phyloP scores from a whole-genome alignment of 495 filamentous ascomycete species.

The Penicillium odoratum region DNA sequence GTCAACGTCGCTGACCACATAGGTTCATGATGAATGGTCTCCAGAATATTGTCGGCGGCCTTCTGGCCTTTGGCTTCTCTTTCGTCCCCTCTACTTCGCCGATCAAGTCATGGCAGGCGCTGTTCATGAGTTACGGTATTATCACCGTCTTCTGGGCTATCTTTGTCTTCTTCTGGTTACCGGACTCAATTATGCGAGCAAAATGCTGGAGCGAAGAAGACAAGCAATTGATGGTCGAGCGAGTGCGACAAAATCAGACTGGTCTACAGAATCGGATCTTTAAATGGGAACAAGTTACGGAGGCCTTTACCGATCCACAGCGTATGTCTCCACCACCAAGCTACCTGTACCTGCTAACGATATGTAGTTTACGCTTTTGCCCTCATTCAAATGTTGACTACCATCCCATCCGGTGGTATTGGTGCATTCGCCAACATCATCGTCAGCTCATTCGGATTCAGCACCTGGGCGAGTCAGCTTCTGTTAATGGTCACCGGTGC shows the following conservation, averaged over 20 bases:
- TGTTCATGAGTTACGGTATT: constrained; percentile 57
- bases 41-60: constrained; percentile 53
- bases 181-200: constrained; percentile 48
- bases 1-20: constrained; percentile 1
- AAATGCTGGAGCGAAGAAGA: constrained; percentile 45
- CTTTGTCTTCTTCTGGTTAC: constrained; percentile 43
- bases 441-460: constrained; percentile 43
- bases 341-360: constrained; percentile 25
- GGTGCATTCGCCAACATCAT: constrained; percentile 67
- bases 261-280: constrained; percentile 53
- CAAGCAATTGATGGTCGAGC: constrained; percentile 46
- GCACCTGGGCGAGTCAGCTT: constrained; percentile 39
- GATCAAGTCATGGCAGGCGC: constrained; percentile 54
- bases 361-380: constrained; percentile 30
- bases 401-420: constrained; percentile 62
- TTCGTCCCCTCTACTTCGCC: constrained; percentile 38
- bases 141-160: constrained; percentile 49
- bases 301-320: constrained; percentile 26
- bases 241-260: constrained; percentile 48
- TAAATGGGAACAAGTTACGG: constrained; percentile 42
- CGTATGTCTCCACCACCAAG: neutral
- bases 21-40: constrained; percentile 65
- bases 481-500: constrained; percentile 66
- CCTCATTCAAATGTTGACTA: constrained; percentile 59
- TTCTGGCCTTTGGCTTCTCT: constrained; percentile 57